Percentiles rank a stretch among this genome's conserved stretches.
Evolutionary conservation across 306 rosid genomes (phyloP).

Genomic region (Delonix regia): DNA sequence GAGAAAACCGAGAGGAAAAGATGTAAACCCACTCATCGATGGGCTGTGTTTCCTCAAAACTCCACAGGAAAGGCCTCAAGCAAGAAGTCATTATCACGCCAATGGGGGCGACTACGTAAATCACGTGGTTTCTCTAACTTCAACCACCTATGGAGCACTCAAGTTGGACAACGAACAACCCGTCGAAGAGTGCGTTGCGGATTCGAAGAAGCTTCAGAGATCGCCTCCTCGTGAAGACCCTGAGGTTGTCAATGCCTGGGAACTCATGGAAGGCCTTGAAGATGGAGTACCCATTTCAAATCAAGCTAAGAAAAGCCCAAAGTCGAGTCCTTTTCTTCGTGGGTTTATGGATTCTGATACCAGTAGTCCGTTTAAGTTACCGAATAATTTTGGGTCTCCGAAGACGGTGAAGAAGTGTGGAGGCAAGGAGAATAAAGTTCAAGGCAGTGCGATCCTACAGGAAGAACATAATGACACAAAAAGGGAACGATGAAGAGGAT

Average conservation of each 20-base stretch:
- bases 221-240: constrained; percentile 47
- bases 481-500: no score
- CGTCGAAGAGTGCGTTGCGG: constrained; percentile 31
- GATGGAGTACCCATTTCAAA: constrained; percentile 63
- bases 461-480: no score
- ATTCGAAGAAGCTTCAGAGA: constrained; percentile 24
- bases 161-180: constrained; percentile 52
- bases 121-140: constrained; percentile 91
- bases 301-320: constrained; percentile 68
- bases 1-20: no score
- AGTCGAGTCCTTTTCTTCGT: constrained; percentile 57
- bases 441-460: constrained; percentile 25
- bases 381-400: constrained; percentile 74
- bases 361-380: constrained; percentile 69
- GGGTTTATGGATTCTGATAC: constrained; percentile 59
- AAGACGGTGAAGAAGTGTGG: constrained; percentile 44
- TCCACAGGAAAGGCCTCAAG: constrained; percentile 51
- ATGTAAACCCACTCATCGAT: constrained; percentile 54
- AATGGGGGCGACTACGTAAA: constrained; percentile 54
- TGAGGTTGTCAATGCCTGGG: constrained; percentile 85
- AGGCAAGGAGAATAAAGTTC: constrained; percentile 76
- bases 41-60: constrained; percentile 94
- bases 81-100: constrained; percentile 48
- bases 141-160: constrained; percentile 78
- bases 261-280: constrained; percentile 93